phyloP scores from a whole-genome alignment of 2,329 filamentous ascomycete species.

The Pseudogymnoascus sp. region DNA sequence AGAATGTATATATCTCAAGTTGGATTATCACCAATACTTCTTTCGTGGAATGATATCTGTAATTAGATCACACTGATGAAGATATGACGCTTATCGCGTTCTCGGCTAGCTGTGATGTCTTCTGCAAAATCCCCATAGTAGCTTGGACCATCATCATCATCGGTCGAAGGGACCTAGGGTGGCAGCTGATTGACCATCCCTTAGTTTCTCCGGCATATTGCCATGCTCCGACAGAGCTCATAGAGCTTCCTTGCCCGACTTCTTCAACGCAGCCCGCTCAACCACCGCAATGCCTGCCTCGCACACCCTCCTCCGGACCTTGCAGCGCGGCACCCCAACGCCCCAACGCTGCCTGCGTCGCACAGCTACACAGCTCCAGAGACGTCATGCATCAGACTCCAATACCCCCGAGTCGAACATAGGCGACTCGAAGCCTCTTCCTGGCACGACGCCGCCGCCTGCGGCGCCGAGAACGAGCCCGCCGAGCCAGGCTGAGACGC shows the following conservation, averaged over 20 bases:
- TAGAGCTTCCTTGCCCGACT: not conserved
- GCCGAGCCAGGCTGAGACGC: conserved; percentile 14
- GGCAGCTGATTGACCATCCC: not conserved
- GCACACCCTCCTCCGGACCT: not conserved
- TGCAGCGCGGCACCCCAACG: not conserved
- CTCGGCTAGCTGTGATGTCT: not conserved
- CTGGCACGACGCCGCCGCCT: not conserved
- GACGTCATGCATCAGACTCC: not conserved
- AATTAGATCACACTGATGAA: not conserved
- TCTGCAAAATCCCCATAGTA: not conserved
- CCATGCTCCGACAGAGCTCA: not conserved
- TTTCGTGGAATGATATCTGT: not conserved
- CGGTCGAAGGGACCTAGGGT: not conserved
- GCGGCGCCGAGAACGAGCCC: not conserved
- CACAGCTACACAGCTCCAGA: not conserved
- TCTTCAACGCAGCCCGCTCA: not conserved
- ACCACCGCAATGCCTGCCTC: not conserved
- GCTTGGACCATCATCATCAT: not conserved
- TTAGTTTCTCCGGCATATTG: not conserved
- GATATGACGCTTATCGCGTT: not conserved
- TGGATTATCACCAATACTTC: not conserved
- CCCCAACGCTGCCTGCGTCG: not conserved
- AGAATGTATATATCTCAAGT: not conserved
- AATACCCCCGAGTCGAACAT: not conserved
- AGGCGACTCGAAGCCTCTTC: not conserved